Percentiles rank a stretch among this genome's conserved stretches.
These are phyloP conservation scores for Zoysia japonica DNA, from an alignment of 176 grass and related monocot genomes.

Conservation along the genomic window DNA sequence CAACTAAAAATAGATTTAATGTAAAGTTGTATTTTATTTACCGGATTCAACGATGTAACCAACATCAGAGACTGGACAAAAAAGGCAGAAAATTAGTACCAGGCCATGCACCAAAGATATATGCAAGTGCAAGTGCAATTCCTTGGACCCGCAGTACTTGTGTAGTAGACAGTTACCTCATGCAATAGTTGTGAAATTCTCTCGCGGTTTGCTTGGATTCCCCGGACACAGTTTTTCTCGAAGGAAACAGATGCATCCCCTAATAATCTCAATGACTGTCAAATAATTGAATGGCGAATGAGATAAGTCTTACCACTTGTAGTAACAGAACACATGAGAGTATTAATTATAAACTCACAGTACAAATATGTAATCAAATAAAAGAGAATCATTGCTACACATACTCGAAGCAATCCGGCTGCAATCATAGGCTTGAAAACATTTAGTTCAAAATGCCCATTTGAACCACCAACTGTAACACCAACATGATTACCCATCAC, in stretches of 20 bases:
- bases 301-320: conserved; percentile 15
- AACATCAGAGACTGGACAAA: conserved; percentile 87
- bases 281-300: conserved; percentile 13
- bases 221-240: conserved; percentile 94
- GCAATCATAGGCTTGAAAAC: conserved; percentile 95
- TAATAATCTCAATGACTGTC: conserved; percentile 84
- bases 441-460: conserved; percentile 96
- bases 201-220: conserved; percentile 87
- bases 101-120: conserved; percentile 9
- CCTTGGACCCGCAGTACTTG: not conserved
- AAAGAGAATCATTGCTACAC: not conserved
- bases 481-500: conserved; percentile 94
- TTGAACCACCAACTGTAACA: conserved; percentile 84
- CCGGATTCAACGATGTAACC: conserved; percentile 94
- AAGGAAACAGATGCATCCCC: conserved; percentile 91
- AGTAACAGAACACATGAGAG: conserved; percentile 19
- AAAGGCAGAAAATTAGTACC: conserved; percentile 38
- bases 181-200: conserved; percentile 93
- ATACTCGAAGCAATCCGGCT: conserved; percentile 88
- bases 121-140: not conserved
- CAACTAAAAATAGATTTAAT: conserved; percentile 21
- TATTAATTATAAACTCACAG: conserved; percentile 21
- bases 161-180: conserved; percentile 57
- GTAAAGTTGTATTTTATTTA: conserved; percentile 54
- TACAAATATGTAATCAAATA: conserved; percentile 14